phyloP scores from a whole-genome alignment of 805 yeast species.

The Sungouiozyma ichnusensis region DNA sequence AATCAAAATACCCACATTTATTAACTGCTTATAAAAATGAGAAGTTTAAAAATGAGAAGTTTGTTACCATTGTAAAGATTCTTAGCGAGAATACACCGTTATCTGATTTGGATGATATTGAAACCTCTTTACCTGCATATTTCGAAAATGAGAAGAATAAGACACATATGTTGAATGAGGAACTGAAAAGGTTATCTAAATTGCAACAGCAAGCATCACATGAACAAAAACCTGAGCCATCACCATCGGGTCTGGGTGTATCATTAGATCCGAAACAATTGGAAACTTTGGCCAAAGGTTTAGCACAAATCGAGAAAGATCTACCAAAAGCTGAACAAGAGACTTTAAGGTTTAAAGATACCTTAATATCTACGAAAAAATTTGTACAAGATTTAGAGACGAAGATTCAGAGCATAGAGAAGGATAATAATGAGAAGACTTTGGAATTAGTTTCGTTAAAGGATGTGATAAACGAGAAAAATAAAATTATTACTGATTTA shows the following conservation, averaged over 20 bases:
- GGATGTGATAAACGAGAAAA: neutral
- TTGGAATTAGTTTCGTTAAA: neutral
- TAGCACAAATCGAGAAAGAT: neutral
- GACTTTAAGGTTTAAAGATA: constrained; percentile 4
- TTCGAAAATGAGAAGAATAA: constrained; percentile 53
- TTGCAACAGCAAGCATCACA: constrained; percentile 3
- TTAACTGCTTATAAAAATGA: constrained; percentile 79
- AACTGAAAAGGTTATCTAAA: constrained; percentile 40
- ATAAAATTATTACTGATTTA: neutral
- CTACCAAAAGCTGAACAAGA: constrained; percentile 7
- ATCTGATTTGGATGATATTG: constrained; percentile 62
- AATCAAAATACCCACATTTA: constrained; percentile 77
- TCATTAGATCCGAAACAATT: neutral
- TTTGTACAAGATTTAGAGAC: constrained; percentile 16
- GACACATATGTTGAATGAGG: constrained; percentile 50
- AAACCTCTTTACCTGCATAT: constrained; percentile 57
- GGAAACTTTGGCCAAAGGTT: neutral
- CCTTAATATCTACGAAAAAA: constrained; percentile 10
- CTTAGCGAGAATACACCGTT: constrained; percentile 76
- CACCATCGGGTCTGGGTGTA: neutral
- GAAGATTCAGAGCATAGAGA: constrained; percentile 4
- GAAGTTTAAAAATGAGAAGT: constrained; percentile 51
- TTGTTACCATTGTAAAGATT: constrained; percentile 54
- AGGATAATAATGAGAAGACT: constrained; percentile 4
- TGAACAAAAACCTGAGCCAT: too few species aligned